Evolutionary conservation across 2,329 filamentous ascomycete species (phyloP), one percentile per base, ranked within the genome.

Genomic region (Pestalotiopsis sp.): DNA sequence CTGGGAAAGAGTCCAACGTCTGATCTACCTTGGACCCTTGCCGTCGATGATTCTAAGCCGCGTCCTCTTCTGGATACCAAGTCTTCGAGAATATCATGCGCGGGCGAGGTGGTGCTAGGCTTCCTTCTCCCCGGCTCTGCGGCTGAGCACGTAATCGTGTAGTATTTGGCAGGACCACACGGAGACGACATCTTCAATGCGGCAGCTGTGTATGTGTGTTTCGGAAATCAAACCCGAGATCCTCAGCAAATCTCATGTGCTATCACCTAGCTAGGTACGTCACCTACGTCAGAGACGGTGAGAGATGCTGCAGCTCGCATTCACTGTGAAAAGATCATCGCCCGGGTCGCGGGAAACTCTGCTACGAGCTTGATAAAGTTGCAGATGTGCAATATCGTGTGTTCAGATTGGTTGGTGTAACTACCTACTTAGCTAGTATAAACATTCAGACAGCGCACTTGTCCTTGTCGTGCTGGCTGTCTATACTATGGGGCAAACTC

Each of bases 211-310:
- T 35, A 1, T 55, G 24, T 65, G 62, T 65, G 70, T 72, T 72
- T 72, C 66, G 68, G 35, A 70, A 70, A 72, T 72, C 69, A 68
- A 72, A 70, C 66, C 67, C 66, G 39, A 66, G 24, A 66, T 67
- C 65, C 66, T 68, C 56, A 65, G 68, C 55, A 65, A 68, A 68
- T 67, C 70, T 70, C 20, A 20, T 58, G 11, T 58, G 52, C 24
- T 58, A 4, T 26, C 1, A 9, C 30, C 22, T 26, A 9, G 3
- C 56, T 14, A 2, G 30, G 30, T 35, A 35, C 30, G 30, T 22
- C 56, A 58, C 56, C 5, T 58, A 58, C 56, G 44, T 52, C 44
- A 52, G 6, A 52, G 44, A 52, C 1, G 44, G 22, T 2, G 44
- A 9, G 22, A 3, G 44, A 52, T 52, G 44, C 17, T 52, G 44